A percentile compares a stretch with the other conserved stretches of the same genome.
phyloP scores from a whole-genome alignment of 2,329 filamentous ascomycete genomes.

The Aspergillus pseudotamarii region DNA sequence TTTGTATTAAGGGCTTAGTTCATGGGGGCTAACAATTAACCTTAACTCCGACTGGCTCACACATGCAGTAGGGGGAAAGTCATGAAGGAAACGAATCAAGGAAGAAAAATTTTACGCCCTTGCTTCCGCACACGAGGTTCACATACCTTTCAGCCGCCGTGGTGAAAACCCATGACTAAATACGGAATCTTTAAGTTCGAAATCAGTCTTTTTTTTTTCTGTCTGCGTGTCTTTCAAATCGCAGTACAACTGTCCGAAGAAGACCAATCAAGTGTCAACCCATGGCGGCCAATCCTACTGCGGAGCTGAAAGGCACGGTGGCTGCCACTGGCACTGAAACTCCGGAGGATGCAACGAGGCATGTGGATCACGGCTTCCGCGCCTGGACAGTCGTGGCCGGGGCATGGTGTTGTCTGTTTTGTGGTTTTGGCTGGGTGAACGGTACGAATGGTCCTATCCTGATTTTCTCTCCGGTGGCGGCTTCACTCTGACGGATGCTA shows the following conservation, averaged over 20 bases:
- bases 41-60: background rate
- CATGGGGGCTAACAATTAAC: background rate
- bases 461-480: background rate
- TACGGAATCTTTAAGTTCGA: background rate
- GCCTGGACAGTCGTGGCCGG: slow-evolving; percentile 61
- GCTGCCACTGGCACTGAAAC: background rate
- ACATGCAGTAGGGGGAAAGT: too few species aligned
- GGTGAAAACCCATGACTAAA: background rate
- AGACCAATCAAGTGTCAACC: background rate
- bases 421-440: slow-evolving; percentile 51
- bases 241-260: background rate
- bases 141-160: background rate
- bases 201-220: background rate
- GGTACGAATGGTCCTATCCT: slow-evolving; percentile 37
- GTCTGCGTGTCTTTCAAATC: background rate
- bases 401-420: slow-evolving; percentile 47
- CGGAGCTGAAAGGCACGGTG: background rate
- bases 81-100: too few species aligned
- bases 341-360: background rate
- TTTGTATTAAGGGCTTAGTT: background rate
- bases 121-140: background rate
- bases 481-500: background rate
- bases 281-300: background rate
- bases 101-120: background rate
- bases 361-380: slow-evolving; percentile 13